phyloP scores from a whole-genome alignment of 805 yeast species.

The Teunomyces kruisii region DNA sequence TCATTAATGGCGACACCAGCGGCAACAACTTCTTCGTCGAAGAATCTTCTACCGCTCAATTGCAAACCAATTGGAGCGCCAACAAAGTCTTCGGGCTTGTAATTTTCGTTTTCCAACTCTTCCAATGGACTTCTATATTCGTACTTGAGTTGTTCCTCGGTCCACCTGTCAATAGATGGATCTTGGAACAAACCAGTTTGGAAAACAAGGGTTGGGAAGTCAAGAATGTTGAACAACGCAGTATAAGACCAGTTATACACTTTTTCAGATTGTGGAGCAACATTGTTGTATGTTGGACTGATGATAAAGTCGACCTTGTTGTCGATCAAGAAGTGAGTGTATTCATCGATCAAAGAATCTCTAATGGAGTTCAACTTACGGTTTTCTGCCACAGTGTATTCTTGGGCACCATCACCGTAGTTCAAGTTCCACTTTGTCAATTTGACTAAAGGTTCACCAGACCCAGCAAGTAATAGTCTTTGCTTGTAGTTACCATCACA shows the following conservation, averaged over 20 bases:
- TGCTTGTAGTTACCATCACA: conserved; percentile 70
- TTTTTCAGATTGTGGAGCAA: conserved; percentile 65
- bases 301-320: conserved; percentile 64
- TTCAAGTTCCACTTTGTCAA: conserved; percentile 62
- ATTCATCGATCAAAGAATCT: conserved; percentile 59
- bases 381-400: conserved; percentile 49
- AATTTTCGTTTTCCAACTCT: conserved; percentile 46
- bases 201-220: conserved; percentile 63
- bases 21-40: conserved; percentile 57
- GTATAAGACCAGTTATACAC: conserved; percentile 82
- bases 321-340: conserved; percentile 50
- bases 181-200: conserved; percentile 65
- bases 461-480: conserved; percentile 47
- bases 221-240: conserved; percentile 68
- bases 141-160: conserved; percentile 33
- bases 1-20: conserved; percentile 42
- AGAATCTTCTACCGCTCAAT: conserved; percentile 52
- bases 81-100: conserved; percentile 45
- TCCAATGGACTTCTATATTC: conserved; percentile 48
- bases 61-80: conserved; percentile 60
- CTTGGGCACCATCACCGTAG: conserved; percentile 56
- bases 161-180: conserved; percentile 49
- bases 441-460: conserved; percentile 70
- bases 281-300: conserved; percentile 66
- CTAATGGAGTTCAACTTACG: conserved; percentile 54